phyloP scores from a whole-genome alignment of 441 rosid species.

The Eutrema salsugineum region DNA sequence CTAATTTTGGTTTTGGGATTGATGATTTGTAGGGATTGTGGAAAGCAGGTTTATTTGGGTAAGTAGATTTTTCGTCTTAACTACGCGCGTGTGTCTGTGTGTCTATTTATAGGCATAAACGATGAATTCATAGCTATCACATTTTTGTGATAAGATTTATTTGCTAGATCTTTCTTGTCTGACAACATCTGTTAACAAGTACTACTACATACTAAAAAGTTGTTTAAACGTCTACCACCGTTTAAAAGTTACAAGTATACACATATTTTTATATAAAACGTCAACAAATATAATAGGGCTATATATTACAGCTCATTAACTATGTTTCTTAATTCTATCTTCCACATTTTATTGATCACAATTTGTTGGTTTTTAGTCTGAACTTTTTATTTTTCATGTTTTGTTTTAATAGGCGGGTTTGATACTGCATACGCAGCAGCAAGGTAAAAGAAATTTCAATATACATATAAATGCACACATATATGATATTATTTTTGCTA shows the following conservation, averaged over 20 bases:
- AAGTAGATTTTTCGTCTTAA: neutral
- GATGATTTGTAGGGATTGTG: conserved; percentile 55
- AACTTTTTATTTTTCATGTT: neutral
- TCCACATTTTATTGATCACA: neutral
- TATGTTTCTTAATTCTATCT: neutral
- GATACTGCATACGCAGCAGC: conserved; percentile 38
- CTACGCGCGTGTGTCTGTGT: neutral
- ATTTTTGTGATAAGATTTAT: neutral
- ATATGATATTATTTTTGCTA: neutral
- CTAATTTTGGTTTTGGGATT: conserved; percentile 14
- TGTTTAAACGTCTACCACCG: too few relatives aligned
- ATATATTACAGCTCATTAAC: neutral
- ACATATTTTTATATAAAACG: neutral
- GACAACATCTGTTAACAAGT: conserved; percentile 15
- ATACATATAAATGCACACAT: neutral
- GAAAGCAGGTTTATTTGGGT: conserved; percentile 74
- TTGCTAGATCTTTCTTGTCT: conserved; percentile 11
- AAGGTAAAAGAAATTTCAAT: conserved; percentile 11
- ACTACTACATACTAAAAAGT: too few relatives aligned
- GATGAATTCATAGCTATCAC: neutral
- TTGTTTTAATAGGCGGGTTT: conserved; percentile 29
- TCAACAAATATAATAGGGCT: neutral
- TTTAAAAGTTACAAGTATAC: neutral
- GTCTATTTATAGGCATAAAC: conserved; percentile 1
- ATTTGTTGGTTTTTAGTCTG: neutral